Conservation (phyloP, 306 rosid genomes). For the Quercus engelmannii region DNA sequence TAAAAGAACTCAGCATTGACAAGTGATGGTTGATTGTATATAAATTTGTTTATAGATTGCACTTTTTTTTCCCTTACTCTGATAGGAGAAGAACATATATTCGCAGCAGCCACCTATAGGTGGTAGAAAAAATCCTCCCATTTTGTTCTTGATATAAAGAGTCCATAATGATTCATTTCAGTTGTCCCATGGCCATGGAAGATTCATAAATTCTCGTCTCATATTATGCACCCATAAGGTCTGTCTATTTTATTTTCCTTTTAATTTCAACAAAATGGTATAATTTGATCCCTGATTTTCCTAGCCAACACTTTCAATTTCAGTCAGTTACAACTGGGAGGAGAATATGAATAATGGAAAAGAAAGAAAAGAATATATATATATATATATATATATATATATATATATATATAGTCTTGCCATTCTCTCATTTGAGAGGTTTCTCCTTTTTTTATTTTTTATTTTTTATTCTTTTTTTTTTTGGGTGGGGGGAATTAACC, state of each 20-base stretch:
- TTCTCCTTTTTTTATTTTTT: no score
- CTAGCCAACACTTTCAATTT: background rate
- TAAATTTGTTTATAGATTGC: background rate
- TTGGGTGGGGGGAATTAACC: no score
- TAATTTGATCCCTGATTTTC: background rate
- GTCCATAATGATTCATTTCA: background rate
- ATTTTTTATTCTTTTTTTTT: no score
- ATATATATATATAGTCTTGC: background rate
- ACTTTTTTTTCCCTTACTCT: background rate
- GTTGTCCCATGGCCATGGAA: background rate
- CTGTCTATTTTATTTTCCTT: background rate
- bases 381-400: no score
- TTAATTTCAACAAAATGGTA: background rate
- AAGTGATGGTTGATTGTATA: background rate
- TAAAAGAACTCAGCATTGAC: background rate
- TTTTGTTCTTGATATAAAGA: no score
- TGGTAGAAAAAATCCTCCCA: no score
- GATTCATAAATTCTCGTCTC: background rate
- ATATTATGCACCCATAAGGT: background rate
- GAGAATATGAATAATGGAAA: background rate
- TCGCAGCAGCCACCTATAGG: background rate
- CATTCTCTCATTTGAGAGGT: no score
- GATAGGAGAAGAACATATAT: background rate
- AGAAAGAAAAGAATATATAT: background rate
- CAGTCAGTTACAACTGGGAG: no score